Conservation (phyloP, 129 eudicot genomes). For the Arctium lappa region DNA sequence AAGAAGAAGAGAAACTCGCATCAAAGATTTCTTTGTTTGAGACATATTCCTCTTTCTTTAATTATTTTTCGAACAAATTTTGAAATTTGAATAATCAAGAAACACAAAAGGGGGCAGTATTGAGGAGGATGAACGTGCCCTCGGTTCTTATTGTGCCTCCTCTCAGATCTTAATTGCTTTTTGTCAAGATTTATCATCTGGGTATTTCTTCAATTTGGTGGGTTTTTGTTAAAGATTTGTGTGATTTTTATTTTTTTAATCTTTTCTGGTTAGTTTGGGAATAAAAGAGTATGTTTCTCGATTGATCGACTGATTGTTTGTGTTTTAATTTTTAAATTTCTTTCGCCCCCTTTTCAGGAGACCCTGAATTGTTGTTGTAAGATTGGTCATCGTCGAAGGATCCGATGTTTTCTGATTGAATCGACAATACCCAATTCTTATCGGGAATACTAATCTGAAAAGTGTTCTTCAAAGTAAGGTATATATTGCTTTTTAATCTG, state of each 20-base stretch:
- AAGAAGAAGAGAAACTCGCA: neutral
- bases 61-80: neutral
- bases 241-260: neutral
- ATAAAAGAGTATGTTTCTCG: neutral
- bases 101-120: conserved; percentile 26
- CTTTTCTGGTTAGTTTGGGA: neutral
- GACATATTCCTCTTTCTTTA: neutral
- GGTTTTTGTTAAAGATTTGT: conserved; percentile 20
- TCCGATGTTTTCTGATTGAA: conserved; percentile 29
- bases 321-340: neutral
- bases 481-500: neutral
- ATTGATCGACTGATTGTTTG: conserved; percentile 6
- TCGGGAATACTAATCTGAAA: conserved; percentile 2
- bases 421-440: conserved; percentile 9
- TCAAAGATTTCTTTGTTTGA: neutral
- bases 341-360: conserved; percentile 14
- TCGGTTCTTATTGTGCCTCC: conserved; percentile 44
- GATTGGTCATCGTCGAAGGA: conserved; percentile 32
- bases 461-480: conserved; percentile 14
- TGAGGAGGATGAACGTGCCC: conserved; percentile 65
- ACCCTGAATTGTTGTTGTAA: neutral
- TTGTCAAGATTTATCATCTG: conserved; percentile 31
- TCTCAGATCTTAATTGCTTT: conserved; percentile 41
- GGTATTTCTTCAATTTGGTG: conserved; percentile 36
- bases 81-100: conserved; percentile 8